phyloP scores from a whole-genome alignment of 2,329 filamentous ascomycete species.

The Ophiostoma ips region DNA sequence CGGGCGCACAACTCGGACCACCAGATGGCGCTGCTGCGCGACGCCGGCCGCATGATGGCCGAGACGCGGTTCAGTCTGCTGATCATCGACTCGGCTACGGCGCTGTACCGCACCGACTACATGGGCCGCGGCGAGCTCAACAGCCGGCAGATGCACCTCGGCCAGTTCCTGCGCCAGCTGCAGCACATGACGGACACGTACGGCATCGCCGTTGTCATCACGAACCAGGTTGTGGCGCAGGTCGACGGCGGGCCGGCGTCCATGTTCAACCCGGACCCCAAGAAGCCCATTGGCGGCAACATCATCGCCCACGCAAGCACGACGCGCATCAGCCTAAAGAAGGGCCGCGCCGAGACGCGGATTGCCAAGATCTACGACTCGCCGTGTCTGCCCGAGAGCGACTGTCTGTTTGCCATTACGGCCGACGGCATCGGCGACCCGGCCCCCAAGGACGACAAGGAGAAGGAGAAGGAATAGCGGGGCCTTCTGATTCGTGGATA shows the following conservation, averaged over 20 bases:
- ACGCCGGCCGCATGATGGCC: constrained; percentile 97
- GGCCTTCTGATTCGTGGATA: background rate
- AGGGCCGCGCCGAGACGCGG: constrained; percentile 85
- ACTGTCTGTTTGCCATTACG: constrained; percentile 91
- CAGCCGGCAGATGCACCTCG: constrained; percentile 77
- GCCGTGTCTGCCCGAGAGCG: constrained; percentile 89
- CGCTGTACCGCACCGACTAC: constrained; percentile 92
- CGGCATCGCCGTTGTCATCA: constrained; percentile 95
- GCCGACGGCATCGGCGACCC: constrained; percentile 96
- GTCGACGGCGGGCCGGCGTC: constrained; percentile 90
- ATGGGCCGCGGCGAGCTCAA: constrained; percentile 91
- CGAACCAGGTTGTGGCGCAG: constrained; percentile 96
- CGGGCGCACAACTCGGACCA: constrained; percentile 98
- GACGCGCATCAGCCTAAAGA: constrained; percentile 86
- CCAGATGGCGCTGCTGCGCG: constrained; percentile 85
- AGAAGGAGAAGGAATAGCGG: constrained; percentile 13
- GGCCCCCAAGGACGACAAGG: constrained; percentile 91
- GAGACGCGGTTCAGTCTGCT: constrained; percentile 94
- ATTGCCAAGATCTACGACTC: constrained; percentile 99
- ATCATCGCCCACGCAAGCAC: constrained; percentile 98
- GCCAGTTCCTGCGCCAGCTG: constrained; percentile 76
- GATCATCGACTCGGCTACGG: constrained; percentile 89
- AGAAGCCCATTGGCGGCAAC: constrained; percentile 97
- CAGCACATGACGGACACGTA: constrained; percentile 72
- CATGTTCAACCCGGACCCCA: constrained; percentile 99